Base-by-base conservation (phyloP, 2,329 filamentous ascomycete genomes). In the Zymoseptoria brevis region DNA sequence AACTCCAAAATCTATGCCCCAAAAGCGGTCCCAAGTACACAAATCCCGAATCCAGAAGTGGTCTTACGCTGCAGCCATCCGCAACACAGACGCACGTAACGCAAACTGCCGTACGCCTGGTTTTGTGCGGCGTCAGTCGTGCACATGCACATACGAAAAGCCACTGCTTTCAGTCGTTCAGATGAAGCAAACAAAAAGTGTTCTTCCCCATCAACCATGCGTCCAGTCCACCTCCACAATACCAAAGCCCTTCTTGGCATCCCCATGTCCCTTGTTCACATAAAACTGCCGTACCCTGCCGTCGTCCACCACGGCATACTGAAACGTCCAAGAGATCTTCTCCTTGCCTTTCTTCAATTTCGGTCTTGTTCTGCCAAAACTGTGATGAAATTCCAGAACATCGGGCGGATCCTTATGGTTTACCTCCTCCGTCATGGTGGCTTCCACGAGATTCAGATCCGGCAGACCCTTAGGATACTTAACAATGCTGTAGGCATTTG, bases 191-290 rank as follows among this genome's bases (percentile, higher is more conserved):
- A 49, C 4, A 30, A 11, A 30, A 26, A 19, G 19, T 26, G 22
- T 8, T 6, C 29, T 58, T n/a, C 4, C 13, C 21, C 5, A 54
- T 60, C 60, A 62, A 21, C 26, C 56, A 51, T 60, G 61, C 41
- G 56, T 60, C 68, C 68, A 70, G 56, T 70, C 66, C 22, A 70
- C 51, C 59, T 70, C 68, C 48, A 70, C 64, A 19, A 70, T 62
- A 59, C 64, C 67, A 22, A 59, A 53, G 8, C 54, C 57, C 8
- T 50, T 55, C 35, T 45, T 45, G 5, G 21, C 57, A 8, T 60
- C 52, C 22, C 54, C 60, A 19, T 59, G 53, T 19, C 41, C 52
- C 19, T 54, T 55, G 49, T 65, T 67, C 16, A 67, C 59, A 52
- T 70, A 70, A 55, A 70, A 70, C 53, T 69, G 67, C 56, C 68